A percentile compares a stretch with the other conserved stretches of the same genome.
These are phyloP conservation scores for Calonectria crousiana DNA, from an alignment of 2,329 filamentous ascomycete species.

Conservation along the genomic window DNA sequence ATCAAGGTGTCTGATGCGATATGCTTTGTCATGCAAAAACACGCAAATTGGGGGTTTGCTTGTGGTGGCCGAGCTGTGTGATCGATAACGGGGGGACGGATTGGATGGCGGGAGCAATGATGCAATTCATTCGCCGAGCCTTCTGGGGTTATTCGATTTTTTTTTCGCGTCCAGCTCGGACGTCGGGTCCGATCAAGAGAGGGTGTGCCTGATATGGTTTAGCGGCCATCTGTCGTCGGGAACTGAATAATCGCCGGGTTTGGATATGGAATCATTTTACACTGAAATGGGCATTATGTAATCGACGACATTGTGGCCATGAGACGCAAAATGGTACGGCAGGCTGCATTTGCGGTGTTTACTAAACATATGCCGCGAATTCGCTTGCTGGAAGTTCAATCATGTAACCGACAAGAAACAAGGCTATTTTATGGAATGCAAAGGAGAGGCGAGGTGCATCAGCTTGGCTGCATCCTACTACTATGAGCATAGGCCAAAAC, in stretches of 20 bases:
- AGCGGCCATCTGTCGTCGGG: neutral
- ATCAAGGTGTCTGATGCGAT: neutral
- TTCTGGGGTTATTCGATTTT: conserved; percentile 5
- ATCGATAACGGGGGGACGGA: conserved; percentile 20
- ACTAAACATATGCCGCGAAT: neutral
- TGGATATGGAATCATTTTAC: conserved; percentile 13
- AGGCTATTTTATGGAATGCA: neutral
- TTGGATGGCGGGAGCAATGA: conserved; percentile 34
- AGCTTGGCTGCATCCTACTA: neutral
- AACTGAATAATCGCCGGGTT: neutral
- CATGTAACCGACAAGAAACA: neutral
- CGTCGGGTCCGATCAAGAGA: neutral
- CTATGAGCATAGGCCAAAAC: neutral
- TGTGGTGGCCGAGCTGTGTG: conserved; percentile 8
- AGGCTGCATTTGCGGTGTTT: neutral
- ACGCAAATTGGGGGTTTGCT: neutral
- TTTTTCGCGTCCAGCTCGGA: neutral
- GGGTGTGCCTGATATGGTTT: conserved; percentile 6
- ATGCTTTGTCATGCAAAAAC: conserved; percentile 37
- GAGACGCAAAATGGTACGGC: neutral
- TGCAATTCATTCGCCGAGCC: conserved; percentile 36
- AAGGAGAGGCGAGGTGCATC: neutral
- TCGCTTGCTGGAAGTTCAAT: neutral
- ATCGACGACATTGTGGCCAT: neutral
- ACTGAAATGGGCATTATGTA: neutral